Percentiles rank a stretch among this genome's conserved stretches.
Evolutionary conservation across 164 flowering plant species (phyloP).

Genomic region (Annona squamosa): DNA sequence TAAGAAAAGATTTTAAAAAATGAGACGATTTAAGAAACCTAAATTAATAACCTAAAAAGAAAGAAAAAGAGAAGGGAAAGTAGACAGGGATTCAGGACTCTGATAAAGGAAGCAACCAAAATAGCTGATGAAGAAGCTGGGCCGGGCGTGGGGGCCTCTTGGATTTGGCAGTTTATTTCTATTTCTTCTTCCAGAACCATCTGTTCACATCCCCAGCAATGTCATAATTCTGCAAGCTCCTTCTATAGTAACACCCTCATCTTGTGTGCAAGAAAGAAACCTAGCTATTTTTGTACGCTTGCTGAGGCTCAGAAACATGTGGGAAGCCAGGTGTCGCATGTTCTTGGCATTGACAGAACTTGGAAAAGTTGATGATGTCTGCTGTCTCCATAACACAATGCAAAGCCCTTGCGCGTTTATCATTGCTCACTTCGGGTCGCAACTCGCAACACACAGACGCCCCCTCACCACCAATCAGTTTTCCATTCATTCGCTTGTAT

Average conservation of each 20-base stretch:
- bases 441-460: not conserved
- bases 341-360: constrained; percentile 5
- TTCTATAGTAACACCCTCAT: not conserved
- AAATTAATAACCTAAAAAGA: not conserved
- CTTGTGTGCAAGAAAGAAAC: not conserved
- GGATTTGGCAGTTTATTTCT: not conserved
- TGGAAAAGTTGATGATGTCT: not conserved
- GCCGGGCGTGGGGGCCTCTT: not conserved
- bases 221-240: not conserved
- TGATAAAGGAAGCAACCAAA: not conserved
- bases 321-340: not conserved
- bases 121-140: not conserved
- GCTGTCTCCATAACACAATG: not conserved
- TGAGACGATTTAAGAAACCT: not conserved
- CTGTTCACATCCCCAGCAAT: not conserved
- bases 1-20: too few relatives aligned
- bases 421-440: not conserved
- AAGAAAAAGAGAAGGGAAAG: not conserved
- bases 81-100: not conserved
- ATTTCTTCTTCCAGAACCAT: not conserved
- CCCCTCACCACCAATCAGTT: not conserved
- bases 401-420: not conserved
- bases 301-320: not conserved
- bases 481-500: not conserved
- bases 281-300: constrained; percentile 1